Evolutionary conservation across 768 basidiomycete species (phyloP), one percentile per base, ranked within the genome.

Genomic region (Coprinopsis strossmayeri): DNA sequence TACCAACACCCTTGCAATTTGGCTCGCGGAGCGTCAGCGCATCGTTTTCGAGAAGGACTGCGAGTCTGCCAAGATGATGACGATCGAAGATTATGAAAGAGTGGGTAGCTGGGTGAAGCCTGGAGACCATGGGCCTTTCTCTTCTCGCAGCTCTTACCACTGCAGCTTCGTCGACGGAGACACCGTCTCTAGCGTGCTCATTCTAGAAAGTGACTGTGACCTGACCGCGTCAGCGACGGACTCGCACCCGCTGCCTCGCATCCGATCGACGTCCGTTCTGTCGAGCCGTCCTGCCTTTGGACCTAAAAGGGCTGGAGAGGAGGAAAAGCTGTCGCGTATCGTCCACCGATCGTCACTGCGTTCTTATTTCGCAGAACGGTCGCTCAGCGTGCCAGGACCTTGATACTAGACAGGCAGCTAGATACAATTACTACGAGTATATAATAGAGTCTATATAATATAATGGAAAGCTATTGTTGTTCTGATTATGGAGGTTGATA

Each of bases 71-170:
- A 57, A 57, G 24, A 61, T 63, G 41, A 69, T 77, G 61, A 63
- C 67, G n/a, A 53, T 76, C 32, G 72, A 69, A 42, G 69, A 76
- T 34, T 76, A 78, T 49, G 77, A 78, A 51, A 60, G 63, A 28
- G 58, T 53, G 45, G 77, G 76, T 2, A 77, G 77, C 50, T 77
- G 76, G 77, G 62, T 66, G n/a, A 58, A 64, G 45, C 45, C 48
- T 42, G 46, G 41, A 52, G 57, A 39, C 61, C 52, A 44, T 53
- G n/a, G n/a, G n/a, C 57, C 34, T 38, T 34, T 24, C 34, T n/a
- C 46, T 32, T 38, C 49, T 21, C 43, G 55, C 18, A 46, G 38
- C 15, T 48, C 39, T 37, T 46, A 49, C 30, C 48, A 45, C 34
- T 28, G 38, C 25, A 50, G 49, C 18, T 46, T 51, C 18, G 45